Evolutionary conservation across 345 rosid species (phyloP).

Genomic region (Isatis tinctoria): DNA sequence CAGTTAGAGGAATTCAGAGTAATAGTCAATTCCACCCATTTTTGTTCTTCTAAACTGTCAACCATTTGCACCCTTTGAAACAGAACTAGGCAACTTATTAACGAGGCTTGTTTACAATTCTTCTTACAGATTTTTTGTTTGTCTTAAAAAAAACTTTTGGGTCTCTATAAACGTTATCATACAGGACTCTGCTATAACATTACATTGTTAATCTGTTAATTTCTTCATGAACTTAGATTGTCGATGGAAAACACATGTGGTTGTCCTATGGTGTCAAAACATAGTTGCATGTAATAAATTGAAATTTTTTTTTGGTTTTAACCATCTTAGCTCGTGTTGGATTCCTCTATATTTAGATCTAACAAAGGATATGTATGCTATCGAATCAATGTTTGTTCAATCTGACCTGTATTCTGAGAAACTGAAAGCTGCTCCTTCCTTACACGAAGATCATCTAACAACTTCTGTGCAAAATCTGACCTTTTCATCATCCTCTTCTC

Average conservation of each 20-base stretch:
- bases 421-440: constrained; percentile 69
- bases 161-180: not conserved
- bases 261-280: not conserved
- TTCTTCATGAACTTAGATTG: not conserved
- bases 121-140: not conserved
- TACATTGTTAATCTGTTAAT: not conserved
- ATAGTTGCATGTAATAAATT: not conserved
- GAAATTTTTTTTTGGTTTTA: not conserved
- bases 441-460: constrained; percentile 80
- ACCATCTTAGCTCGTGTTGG: not conserved
- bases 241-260: not conserved
- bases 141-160: not conserved
- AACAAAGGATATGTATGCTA: not conserved
- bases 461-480: constrained; percentile 88
- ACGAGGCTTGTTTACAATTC: not conserved
- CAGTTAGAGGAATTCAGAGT: no score
- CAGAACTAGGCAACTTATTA: no score
- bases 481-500: constrained; percentile 61
- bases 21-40: no score
- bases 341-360: not conserved
- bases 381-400: not conserved
- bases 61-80: no score
- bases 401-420: constrained; percentile 54
- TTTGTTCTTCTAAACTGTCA: no score
- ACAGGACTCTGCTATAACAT: not conserved